A percentile compares a stretch with the other conserved stretches of the same genome.
These are phyloP conservation scores for Nemania sp. DNA, from an alignment of 2,329 filamentous ascomycete species.

Conservation along the genomic window DNA sequence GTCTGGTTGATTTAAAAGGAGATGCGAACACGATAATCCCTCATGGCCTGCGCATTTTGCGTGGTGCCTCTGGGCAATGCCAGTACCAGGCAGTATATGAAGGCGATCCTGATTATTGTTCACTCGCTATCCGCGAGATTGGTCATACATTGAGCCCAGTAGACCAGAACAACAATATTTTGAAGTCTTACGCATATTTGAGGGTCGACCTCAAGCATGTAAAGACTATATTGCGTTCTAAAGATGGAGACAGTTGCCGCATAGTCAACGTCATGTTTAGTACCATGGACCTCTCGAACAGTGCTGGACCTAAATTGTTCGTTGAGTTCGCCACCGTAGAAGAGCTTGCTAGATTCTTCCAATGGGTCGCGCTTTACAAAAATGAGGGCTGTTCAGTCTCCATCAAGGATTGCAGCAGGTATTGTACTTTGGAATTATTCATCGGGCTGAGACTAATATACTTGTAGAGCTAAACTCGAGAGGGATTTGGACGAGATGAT, in stretches of 20 bases:
- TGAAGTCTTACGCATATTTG: constrained; percentile 41
- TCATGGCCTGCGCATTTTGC: constrained; percentile 39
- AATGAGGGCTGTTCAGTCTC: neutral
- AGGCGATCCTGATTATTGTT: constrained; percentile 33
- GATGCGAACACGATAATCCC: constrained; percentile 34
- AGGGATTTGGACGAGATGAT: constrained; percentile 35
- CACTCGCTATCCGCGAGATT: constrained; percentile 41
- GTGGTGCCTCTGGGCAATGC: constrained; percentile 42
- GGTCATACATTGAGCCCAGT: constrained; percentile 45
- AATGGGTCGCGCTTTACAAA: constrained; percentile 42
- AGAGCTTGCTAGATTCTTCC: constrained; percentile 39
- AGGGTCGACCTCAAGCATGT: constrained; percentile 43
- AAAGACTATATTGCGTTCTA: constrained; percentile 8
- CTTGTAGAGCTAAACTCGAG: constrained; percentile 38
- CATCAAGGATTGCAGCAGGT: constrained; percentile 28
- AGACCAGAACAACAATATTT: constrained; percentile 31
- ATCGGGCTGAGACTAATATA: constrained; percentile 23
- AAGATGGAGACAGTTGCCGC: constrained; percentile 2
- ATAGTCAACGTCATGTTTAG: constrained; percentile 35
- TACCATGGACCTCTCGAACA: constrained; percentile 7
- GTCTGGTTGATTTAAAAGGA: neutral
- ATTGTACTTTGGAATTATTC: constrained; percentile 12
- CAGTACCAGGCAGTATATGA: constrained; percentile 40
- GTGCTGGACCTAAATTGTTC: constrained; percentile 39
- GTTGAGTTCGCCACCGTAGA: constrained; percentile 43